Conservation (phyloP, 148 eudicot species). For the Amaranthus hypochondriacus region DNA sequence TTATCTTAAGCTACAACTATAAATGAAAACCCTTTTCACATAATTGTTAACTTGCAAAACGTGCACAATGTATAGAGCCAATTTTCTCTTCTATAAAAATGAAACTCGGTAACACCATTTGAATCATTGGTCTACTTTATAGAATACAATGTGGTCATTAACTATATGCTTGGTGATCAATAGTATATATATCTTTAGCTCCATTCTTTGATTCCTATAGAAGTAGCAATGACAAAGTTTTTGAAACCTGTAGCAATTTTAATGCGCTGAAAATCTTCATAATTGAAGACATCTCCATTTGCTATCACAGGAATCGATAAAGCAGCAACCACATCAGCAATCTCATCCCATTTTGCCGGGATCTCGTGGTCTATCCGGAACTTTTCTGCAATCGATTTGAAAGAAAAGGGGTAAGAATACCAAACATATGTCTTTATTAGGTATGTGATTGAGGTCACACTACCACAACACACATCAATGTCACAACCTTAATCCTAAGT, state of each 20-base stretch:
- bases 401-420: conserved; percentile 11
- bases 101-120: neutral
- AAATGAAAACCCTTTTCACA: neutral
- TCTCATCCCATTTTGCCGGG: conserved; percentile 94
- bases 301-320: conserved; percentile 86
- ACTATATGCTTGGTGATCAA: neutral
- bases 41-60: neutral
- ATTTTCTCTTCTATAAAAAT: neutral
- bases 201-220: neutral
- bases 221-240: neutral
- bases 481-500: no score
- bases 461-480: neutral
- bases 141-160: neutral
- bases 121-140: neutral
- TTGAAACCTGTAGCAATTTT: conserved; percentile 57
- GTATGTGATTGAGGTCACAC: conserved; percentile 7
- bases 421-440: neutral
- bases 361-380: conserved; percentile 87
- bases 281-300: conserved; percentile 86
- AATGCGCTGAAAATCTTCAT: conserved; percentile 67
- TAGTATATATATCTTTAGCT: neutral
- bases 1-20: neutral
- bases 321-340: conserved; percentile 79
- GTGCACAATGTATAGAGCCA: neutral
- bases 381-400: conserved; percentile 45